A percentile compares a stretch with the other conserved stretches of the same genome.
Conservation (phyloP, 768 basidiomycete species). For the Pilatotrama ljubarskyi region DNA sequence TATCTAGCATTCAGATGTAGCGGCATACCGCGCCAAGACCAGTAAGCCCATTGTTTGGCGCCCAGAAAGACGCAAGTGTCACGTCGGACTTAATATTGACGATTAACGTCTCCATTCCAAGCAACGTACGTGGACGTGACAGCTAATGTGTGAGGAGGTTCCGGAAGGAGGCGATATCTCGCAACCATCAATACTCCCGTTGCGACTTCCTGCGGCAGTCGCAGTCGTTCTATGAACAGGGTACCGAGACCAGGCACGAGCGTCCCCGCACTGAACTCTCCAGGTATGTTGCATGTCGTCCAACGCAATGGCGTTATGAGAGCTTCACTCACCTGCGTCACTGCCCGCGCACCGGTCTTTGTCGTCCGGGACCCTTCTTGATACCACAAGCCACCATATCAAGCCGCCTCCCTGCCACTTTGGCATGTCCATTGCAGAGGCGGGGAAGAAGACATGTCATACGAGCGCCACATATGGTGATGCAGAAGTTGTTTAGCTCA, state of each 20-base stretch:
- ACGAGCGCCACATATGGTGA: slow-evolving; percentile 16
- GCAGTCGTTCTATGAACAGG: slow-evolving; percentile 5
- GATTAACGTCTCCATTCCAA: not conserved
- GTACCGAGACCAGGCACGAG: slow-evolving; percentile 15
- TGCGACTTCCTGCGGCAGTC: slow-evolving; percentile 10
- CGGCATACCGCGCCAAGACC: slow-evolving; percentile 9
- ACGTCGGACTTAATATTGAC: not conserved
- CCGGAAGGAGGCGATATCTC: not conserved
- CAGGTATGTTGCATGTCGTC: not conserved
- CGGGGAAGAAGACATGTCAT: slow-evolving; percentile 18
- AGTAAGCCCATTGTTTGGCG: not conserved
- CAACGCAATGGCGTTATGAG: not conserved
- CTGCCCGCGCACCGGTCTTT: not conserved
- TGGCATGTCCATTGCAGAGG: slow-evolving; percentile 1
- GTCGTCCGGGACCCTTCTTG: slow-evolving; percentile 1
- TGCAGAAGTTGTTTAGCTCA: slow-evolving; percentile 14
- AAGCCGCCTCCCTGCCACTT: slow-evolving; percentile 5
- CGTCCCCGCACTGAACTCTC: not conserved
- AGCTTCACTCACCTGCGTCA: not conserved
- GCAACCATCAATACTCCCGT: slow-evolving; percentile 16
- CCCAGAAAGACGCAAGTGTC: not conserved
- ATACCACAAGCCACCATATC: not conserved
- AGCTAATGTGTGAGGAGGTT: not conserved
- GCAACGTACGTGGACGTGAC: not conserved
- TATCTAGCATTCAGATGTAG: not conserved